Base-by-base conservation (phyloP, 2,329 filamentous ascomycete genomes). In the Didymosphaeria variabile region DNA sequence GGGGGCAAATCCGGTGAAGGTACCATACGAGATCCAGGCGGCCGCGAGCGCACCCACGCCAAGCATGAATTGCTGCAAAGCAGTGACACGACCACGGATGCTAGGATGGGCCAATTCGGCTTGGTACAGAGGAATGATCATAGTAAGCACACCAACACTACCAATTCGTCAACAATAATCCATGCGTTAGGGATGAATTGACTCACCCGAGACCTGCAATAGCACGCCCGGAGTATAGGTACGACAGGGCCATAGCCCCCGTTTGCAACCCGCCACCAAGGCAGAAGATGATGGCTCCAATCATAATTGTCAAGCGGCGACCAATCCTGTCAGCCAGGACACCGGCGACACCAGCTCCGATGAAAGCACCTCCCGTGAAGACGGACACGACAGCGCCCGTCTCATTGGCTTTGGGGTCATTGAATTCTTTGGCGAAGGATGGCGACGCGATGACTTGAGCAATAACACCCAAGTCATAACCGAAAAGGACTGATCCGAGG, bases 41-140 rank as follows among this genome's bases (percentile, higher is more conserved):
- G 92, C 91, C 17, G 88, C 79, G 1, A 95, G 84, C 17, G 90
- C 82, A 59, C 92, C 92, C 31, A 94, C 86, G 1, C 91, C 91
- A 55, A 94, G 76, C 91, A 94, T 94, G 72, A 94, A 93, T 70
- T 94, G 91, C 75, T 94, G 91, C 3, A 94, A 81, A 32, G 88
- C 86, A 0, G 91, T 93, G 34, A 95, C 85, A 64, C 88, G 83
- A 13, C 91, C 92, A 75, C 92, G 87, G 70, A 94, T 94, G 60
- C 85, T 86, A 1, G 92, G 92, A 73, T 94, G 92, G 3, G 90
- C 88, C 26, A 94, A 84, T 72, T 95, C 92, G 23, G 90, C 91
- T 73, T 94, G 91, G 74, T 93, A 94, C 0, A 94, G 78, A 2
- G 91, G 88, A 40, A 90, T 81, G 63, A 89, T 87, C 87, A 89